These are phyloP conservation scores for Aspergillus aculeatinus DNA, from an alignment of 2,329 filamentous ascomycete genomes.

Conservation along the genomic window DNA sequence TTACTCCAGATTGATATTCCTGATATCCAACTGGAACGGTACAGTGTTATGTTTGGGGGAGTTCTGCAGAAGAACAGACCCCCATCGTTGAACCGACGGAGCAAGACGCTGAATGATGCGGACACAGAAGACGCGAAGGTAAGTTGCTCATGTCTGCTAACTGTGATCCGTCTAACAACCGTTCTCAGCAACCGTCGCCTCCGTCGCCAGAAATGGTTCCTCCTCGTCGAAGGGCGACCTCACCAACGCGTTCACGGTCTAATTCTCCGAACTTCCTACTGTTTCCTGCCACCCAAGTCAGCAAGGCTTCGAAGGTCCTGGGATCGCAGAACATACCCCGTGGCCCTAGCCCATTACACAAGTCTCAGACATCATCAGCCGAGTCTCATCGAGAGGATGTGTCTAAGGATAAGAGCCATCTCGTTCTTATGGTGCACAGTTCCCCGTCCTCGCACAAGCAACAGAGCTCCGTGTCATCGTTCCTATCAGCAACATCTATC, in stretches of 20 bases:
- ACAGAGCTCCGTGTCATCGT: conserved; percentile 21
- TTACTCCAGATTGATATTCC: conserved; percentile 78
- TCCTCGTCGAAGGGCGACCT: conserved; percentile 37
- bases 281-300: conserved; percentile 36
- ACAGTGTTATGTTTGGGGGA: conserved; percentile 88
- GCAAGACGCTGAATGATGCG: conserved; percentile 48
- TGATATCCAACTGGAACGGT: conserved; percentile 76
- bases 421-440: conserved; percentile 12
- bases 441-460: conserved; percentile 12
- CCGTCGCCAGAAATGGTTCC: conserved; percentile 16
- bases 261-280: conserved; percentile 40
- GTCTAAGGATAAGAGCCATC: conserved; percentile 14
- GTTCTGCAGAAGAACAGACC: conserved; percentile 57
- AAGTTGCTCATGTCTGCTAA: conserved; percentile 13
- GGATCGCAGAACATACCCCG: conserved; percentile 34
- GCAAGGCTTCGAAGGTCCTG: conserved; percentile 31
- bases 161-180: background rate
- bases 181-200: conserved; percentile 2
- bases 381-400: conserved; percentile 16
- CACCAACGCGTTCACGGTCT: conserved; percentile 33
- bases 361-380: conserved; percentile 21
- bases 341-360: conserved; percentile 26
- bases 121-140: conserved; percentile 52
- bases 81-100: conserved; percentile 37
- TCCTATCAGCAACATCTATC: conserved; percentile 17